Evolutionary conservation across 2,329 filamentous ascomycete species (phyloP).

Genomic region (Sarocladiaceae sp.): DNA sequence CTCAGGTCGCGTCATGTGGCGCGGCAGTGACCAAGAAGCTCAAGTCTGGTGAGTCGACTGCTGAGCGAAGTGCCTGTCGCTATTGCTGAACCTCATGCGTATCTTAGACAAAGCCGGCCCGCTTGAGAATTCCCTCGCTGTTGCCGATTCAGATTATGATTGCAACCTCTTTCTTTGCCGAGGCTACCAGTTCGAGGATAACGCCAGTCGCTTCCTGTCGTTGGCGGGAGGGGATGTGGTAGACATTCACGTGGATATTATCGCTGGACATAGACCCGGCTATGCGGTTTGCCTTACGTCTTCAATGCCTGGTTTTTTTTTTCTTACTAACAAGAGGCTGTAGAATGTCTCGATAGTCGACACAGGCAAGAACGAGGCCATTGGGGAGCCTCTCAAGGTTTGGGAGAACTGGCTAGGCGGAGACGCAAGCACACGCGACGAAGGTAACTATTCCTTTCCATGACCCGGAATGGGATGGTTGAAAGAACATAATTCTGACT

Average conservation of each 20-base stretch:
- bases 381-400: background rate
- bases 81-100: background rate
- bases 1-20: background rate
- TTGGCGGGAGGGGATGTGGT: background rate
- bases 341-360: background rate
- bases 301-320: background rate
- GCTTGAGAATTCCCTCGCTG: background rate
- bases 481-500: slow-evolving; percentile 1
- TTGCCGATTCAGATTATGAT: background rate
- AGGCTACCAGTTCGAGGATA: background rate
- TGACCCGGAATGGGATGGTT: too few species aligned
- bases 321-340: background rate
- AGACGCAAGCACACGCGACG: background rate
- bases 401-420: background rate
- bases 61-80: too few species aligned
- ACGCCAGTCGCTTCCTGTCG: background rate
- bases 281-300: background rate
- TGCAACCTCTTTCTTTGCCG: background rate
- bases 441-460: background rate
- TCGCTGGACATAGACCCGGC: background rate
- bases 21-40: background rate
- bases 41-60: background rate
- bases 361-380: background rate
- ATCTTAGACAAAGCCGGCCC: background rate
- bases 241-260: background rate